Evolutionary conservation across 805 yeast species (phyloP).

Genomic region (Cyberlindnera nakhonratchasimensis): DNA sequence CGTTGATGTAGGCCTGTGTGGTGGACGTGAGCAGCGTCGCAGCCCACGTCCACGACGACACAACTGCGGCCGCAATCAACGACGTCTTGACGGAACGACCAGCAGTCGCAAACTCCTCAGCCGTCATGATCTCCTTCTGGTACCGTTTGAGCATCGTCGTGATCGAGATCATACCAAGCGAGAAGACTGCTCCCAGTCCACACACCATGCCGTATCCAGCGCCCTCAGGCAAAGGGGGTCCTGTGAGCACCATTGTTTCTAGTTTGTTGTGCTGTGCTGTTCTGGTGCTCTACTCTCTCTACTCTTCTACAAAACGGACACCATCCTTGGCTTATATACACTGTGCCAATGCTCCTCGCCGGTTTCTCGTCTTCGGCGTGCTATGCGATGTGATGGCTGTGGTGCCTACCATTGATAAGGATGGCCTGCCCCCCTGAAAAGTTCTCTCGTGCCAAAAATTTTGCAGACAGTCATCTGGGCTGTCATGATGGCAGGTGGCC

Average conservation of each 20-base stretch:
- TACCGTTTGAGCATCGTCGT: constrained; percentile 71
- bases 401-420: not conserved
- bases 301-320: not conserved
- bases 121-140: constrained; percentile 81
- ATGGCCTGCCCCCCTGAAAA: not conserved
- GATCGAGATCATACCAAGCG: constrained; percentile 73
- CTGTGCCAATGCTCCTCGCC: too few species aligned
- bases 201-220: constrained; percentile 87
- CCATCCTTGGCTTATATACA: too few species aligned
- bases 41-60: constrained; percentile 94
- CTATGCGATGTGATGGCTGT: not conserved
- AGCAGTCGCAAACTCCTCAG: constrained; percentile 93
- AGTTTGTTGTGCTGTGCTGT: too few species aligned
- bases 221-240: constrained; percentile 50
- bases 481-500: too few species aligned
- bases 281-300: too few species aligned
- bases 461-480: too few species aligned
- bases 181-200: constrained; percentile 81
- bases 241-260: constrained; percentile 12
- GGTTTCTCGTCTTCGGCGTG: too few species aligned
- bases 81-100: constrained; percentile 87
- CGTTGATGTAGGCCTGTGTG: constrained; percentile 73
- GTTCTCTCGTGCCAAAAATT: too few species aligned
- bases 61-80: constrained; percentile 84
- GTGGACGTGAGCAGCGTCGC: constrained; percentile 73